Conservation (phyloP, 1,284 basidiomycete genomes). For the Rhodotorula sp. region DNA sequence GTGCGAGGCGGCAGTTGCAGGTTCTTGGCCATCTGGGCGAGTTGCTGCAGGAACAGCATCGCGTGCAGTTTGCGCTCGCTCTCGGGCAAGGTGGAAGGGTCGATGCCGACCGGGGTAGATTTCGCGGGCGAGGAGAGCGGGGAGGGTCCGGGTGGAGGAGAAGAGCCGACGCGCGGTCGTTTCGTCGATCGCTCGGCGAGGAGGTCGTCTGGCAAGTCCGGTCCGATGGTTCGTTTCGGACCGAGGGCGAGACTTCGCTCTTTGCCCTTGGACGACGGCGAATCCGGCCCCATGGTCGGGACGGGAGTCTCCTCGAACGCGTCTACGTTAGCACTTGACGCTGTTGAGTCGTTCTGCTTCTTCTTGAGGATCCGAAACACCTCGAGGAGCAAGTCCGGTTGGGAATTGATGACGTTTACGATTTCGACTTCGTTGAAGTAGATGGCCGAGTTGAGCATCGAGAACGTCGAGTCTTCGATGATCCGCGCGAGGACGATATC, state of each 20-base stretch:
- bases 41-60: constrained; percentile 82
- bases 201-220: constrained; percentile 34
- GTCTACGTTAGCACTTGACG: no score
- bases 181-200: constrained; percentile 1
- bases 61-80: constrained; percentile 59
- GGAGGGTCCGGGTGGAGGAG: not conserved
- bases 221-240: constrained; percentile 32
- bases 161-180: not conserved
- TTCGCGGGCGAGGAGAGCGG: constrained; percentile 3
- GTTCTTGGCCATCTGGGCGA: constrained; percentile 94
- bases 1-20: constrained; percentile 85
- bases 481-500: constrained; percentile 94
- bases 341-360: constrained; percentile 46
- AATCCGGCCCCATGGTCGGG: not conserved
- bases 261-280: constrained; percentile 29
- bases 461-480: constrained; percentile 94
- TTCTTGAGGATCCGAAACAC: constrained; percentile 75
- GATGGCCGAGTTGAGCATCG: constrained; percentile 92
- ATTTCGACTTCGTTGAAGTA: constrained; percentile 99
- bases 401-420: constrained; percentile 80
- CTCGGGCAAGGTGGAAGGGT: not conserved
- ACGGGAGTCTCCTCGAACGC: not conserved
- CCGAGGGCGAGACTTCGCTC: constrained; percentile 15
- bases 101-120: not conserved
- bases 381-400: constrained; percentile 70